phyloP scores from a whole-genome alignment of 768 basidiomycete species.

The Gloeophyllum trabeum region DNA sequence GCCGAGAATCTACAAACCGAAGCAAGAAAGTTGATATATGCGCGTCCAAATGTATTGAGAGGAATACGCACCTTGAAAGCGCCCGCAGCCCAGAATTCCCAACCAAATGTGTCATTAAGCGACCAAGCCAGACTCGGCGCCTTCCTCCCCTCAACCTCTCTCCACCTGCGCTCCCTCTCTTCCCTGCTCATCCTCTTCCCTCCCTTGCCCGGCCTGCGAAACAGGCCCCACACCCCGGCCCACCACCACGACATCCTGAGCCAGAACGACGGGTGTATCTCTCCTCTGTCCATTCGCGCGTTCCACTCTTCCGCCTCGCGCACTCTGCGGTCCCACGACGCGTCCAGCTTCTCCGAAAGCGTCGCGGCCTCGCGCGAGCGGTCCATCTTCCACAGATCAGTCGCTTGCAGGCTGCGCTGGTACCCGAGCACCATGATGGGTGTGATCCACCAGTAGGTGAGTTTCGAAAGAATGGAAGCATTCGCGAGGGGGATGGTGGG shows the following conservation, averaged over 20 bases:
- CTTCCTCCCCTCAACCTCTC: conserved; percentile 29
- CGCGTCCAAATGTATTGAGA: neutral
- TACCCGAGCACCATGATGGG: conserved; percentile 56
- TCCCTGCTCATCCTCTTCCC: no score
- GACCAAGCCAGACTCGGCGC: conserved; percentile 46
- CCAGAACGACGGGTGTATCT: conserved; percentile 27
- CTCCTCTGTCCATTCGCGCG: conserved; percentile 29
- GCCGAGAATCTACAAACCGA: conserved; percentile 34
- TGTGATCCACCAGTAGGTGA: conserved; percentile 60
- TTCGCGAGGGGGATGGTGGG: conserved; percentile 44
- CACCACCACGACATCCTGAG: conserved; percentile 31
- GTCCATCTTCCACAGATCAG: conserved; percentile 65
- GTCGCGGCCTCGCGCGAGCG: conserved; percentile 32
- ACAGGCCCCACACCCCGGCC: conserved; percentile 6
- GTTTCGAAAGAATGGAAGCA: conserved; percentile 44
- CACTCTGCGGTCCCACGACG: conserved; percentile 38
- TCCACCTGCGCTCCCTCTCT: conserved; percentile 27
- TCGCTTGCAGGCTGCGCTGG: conserved; percentile 61
- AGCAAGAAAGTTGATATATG: neutral
- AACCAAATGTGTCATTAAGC: conserved; percentile 47
- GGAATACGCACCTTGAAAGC: conserved; percentile 34
- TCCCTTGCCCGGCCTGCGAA: conserved; percentile 7
- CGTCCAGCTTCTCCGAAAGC: conserved; percentile 44
- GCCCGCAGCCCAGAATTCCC: conserved; percentile 54
- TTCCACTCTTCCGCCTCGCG: conserved; percentile 47